These are phyloP conservation scores for Dactylellina sp. DNA, from an alignment of 2,329 filamentous ascomycete species.

Conservation along the genomic window DNA sequence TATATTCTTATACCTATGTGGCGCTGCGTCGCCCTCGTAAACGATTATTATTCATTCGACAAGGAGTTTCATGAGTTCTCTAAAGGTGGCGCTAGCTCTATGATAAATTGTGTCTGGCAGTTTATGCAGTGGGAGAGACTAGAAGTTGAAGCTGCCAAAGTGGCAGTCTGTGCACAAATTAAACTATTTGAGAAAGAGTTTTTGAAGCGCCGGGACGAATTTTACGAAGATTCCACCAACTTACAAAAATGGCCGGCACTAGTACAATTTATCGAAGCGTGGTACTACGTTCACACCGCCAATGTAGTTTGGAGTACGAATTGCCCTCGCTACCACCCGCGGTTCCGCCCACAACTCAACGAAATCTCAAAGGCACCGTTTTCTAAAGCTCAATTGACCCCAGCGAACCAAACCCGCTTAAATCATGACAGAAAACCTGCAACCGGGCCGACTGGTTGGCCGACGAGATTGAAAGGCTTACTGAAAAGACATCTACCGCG, in stretches of 20 bases:
- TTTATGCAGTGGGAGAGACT: not conserved
- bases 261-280: not conserved
- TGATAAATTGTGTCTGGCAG: not conserved
- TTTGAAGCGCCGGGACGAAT: not conserved
- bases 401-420: not conserved
- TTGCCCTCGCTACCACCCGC: slow-evolving; percentile 3
- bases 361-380: not conserved
- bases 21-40: not conserved
- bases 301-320: slow-evolving; percentile 10
- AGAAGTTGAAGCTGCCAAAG: not conserved
- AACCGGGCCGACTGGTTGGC: too few species aligned
- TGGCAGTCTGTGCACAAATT: not conserved
- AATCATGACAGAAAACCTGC: too few species aligned
- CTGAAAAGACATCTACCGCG: too few species aligned
- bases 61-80: slow-evolving; percentile 1
- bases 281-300: not conserved
- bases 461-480: too few species aligned
- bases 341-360: not conserved
- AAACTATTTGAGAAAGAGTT: not conserved
- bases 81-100: too few species aligned
- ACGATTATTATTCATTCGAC: slow-evolving; percentile 17
- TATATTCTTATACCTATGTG: not conserved
- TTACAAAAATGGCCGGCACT: not conserved
- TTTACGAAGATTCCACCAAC: not conserved
- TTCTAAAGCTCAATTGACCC: not conserved